phyloP scores from a whole-genome alignment of 2,329 filamentous ascomycete species.

The Alternaria postmessia region DNA sequence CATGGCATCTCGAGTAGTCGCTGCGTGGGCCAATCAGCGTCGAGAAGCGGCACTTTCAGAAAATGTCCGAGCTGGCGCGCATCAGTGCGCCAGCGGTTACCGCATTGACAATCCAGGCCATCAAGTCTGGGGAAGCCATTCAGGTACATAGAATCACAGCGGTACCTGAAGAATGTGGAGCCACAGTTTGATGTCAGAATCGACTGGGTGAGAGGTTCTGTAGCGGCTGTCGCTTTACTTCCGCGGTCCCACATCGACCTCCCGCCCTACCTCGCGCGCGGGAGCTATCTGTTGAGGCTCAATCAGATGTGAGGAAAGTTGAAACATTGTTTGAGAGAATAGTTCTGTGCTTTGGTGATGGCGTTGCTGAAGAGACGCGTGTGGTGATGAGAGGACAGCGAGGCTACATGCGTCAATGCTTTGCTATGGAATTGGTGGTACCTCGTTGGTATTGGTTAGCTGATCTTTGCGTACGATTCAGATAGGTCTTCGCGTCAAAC shows the following conservation, averaged over 20 bases:
- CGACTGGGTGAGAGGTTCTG: slow-evolving; percentile 40
- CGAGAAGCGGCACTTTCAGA: slow-evolving; percentile 36
- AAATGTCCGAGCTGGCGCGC: slow-evolving; percentile 49
- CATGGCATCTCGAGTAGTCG: slow-evolving; percentile 51
- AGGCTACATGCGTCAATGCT: slow-evolving; percentile 31
- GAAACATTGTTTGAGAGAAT: slow-evolving; percentile 22
- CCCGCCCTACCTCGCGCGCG: slow-evolving; percentile 49
- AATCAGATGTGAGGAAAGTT: slow-evolving; percentile 37
- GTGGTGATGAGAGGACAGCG: slow-evolving; percentile 32
- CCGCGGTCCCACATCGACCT: slow-evolving; percentile 44
- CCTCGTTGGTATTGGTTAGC: slow-evolving; percentile 12
- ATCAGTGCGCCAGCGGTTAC: slow-evolving; percentile 47
- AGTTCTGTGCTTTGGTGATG: slow-evolving; percentile 23
- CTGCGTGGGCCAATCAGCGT: slow-evolving; percentile 46
- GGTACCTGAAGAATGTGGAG: slow-evolving; percentile 32
- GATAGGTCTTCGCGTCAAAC: neutral
- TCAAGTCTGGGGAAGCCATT: slow-evolving; percentile 41
- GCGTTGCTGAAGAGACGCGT: slow-evolving; percentile 36
- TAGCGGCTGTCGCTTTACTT: slow-evolving; percentile 40
- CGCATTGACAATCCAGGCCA: slow-evolving; percentile 36
- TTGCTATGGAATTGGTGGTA: slow-evolving; percentile 10
- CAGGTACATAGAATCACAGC: slow-evolving; percentile 24
- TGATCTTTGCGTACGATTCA: neutral
- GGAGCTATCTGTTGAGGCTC: slow-evolving; percentile 51
- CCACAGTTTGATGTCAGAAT: slow-evolving; percentile 31